Evolutionary conservation across 1,284 basidiomycete species (phyloP), one percentile per base, ranked within the genome.

Genomic region (Vanrija sp.): DNA sequence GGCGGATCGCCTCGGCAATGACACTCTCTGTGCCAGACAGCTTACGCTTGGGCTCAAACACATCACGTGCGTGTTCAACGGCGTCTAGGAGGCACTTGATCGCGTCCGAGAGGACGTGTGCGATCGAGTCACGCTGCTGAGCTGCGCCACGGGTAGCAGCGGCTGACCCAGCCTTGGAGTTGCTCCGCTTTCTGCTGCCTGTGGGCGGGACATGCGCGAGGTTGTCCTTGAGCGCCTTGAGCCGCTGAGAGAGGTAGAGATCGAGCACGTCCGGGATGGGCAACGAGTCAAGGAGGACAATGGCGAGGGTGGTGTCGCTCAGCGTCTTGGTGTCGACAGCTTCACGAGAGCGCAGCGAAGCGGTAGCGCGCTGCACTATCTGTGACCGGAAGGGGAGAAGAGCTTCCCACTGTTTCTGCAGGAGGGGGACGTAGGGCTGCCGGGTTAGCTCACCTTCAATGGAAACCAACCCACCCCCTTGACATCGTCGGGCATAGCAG

Each of bases 331-430:
- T 43, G 15, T 70, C 67, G 15, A 65, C 46, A 19, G 61, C 58
- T 8, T 67, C 75, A 54, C 77, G 76, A 5, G 64, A 84, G 49
- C 88, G 83, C 12, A 93, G 78, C 15, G 85, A 86, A 25, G 88
- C 73, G 0, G 85, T 89, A 5, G 90, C 87, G 64, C 85, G 86
- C 63, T 91, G 87, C 16, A 87, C 83, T 54, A 95, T 92, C 67
- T 93, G 90, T 1, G 84, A 79, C 38, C 89, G 85, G 68, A 94
- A 90, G 59, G 88, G 89, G 1, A 85, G 82, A 14, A 95, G 83
- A 0, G 82, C 80, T 57, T 93, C 91, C 91, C 91, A 95, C 72
- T 95, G 91, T 40, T 89, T 85, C 64, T 90, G 86, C 6, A 90
- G 83, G 4, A 95, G 78, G 16, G 90, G 88, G 60, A 91, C 46